A percentile compares a stretch with the other conserved stretches of the same genome.
phyloP scores from a whole-genome alignment of 495 filamentous ascomycete genomes.

The Tricharina praecox region DNA sequence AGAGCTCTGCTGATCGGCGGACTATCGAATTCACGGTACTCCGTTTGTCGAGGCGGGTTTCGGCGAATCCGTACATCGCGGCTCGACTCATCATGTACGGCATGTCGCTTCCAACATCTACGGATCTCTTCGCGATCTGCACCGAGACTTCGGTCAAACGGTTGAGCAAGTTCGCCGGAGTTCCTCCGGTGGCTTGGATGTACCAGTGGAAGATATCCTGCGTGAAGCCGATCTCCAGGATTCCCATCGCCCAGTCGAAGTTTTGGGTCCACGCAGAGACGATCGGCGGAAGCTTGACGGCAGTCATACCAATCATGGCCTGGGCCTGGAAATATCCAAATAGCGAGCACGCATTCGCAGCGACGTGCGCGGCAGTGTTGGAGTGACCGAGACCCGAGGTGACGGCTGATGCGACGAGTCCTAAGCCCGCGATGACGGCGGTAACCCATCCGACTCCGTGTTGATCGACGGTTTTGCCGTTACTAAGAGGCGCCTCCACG shows the following conservation, averaged over 20 bases:
- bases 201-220: slow-evolving; percentile 90
- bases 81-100: slow-evolving; percentile 12
- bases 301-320: slow-evolving; percentile 80
- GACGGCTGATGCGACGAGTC: slow-evolving; percentile 66
- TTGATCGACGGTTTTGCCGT: slow-evolving; percentile 84
- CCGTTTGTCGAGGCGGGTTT: not conserved
- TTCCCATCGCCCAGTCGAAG: slow-evolving; percentile 97
- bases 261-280: slow-evolving; percentile 94
- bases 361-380: slow-evolving; percentile 93
- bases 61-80: slow-evolving; percentile 19
- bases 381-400: slow-evolving; percentile 71
- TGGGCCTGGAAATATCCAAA: slow-evolving; percentile 95
- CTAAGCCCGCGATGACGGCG: slow-evolving; percentile 70
- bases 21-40: not conserved
- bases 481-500: slow-evolving; percentile 75
- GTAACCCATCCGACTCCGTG: slow-evolving; percentile 76
- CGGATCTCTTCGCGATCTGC: slow-evolving; percentile 58
- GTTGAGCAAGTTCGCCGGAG: slow-evolving; percentile 62
- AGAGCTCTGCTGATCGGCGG: not conserved
- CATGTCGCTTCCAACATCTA: slow-evolving; percentile 22
- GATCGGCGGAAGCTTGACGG: slow-evolving; percentile 73
- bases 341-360: slow-evolving; percentile 77
- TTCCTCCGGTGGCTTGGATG: slow-evolving; percentile 82
- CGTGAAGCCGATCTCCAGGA: slow-evolving; percentile 75
- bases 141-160: slow-evolving; percentile 62